Conservation (phyloP, 1,284 basidiomycete species). For the Clitocybe nebularis region DNA sequence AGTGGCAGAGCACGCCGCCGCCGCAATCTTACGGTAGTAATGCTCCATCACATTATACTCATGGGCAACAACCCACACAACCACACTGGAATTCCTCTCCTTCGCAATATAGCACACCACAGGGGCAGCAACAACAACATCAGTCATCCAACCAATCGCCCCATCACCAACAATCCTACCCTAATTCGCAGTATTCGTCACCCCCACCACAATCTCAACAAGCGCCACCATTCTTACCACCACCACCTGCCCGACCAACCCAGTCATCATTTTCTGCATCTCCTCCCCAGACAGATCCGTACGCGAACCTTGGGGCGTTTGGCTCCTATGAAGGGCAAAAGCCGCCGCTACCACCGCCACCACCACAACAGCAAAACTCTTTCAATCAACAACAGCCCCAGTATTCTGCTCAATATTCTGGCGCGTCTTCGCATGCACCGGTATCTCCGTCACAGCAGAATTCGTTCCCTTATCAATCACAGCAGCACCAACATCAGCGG, state of each 20-base stretch:
- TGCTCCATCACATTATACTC: constrained; percentile 5
- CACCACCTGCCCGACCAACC: constrained; percentile 32
- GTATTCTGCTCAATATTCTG: background rate
- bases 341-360: constrained; percentile 8
- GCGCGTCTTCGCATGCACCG: constrained; percentile 2
- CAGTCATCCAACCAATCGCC: constrained; percentile 16
- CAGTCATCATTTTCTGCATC: constrained; percentile 27
- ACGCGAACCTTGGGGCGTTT: constrained; percentile 48
- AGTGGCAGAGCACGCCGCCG: constrained; percentile 10
- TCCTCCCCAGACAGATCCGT: constrained; percentile 43
- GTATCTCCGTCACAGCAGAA: constrained; percentile 14
- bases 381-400: constrained; percentile 11
- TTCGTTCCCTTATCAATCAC: constrained; percentile 13
- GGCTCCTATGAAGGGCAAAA: constrained; percentile 14
- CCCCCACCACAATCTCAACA: constrained; percentile 21
- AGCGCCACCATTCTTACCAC: constrained; percentile 26
- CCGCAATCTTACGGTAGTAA: constrained; percentile 12
- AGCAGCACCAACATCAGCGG: constrained; percentile 21
- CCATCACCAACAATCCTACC: constrained; percentile 11
- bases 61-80: constrained; percentile 13
- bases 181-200: constrained; percentile 11
- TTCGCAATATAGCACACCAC: constrained; percentile 21
- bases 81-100: constrained; percentile 23
- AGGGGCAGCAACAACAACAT: constrained; percentile 14
- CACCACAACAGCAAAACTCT: constrained; percentile 12